Base-by-base conservation (phyloP, 2,329 filamentous ascomycete genomes). In the Beauveria bassiana region DNA sequence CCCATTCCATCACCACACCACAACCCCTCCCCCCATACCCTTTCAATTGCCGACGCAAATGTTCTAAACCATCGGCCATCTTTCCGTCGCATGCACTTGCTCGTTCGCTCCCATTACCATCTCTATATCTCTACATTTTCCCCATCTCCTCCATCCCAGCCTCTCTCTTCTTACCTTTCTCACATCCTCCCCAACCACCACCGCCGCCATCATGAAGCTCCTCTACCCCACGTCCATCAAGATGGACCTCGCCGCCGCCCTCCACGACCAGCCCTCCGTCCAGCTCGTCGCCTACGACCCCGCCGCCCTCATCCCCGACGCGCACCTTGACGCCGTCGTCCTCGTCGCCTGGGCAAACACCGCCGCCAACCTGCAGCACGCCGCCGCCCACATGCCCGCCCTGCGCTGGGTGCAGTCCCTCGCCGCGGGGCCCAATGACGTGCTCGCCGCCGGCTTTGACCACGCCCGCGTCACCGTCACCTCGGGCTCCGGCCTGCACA, bases 331-430 rank as follows among this genome's bases (percentile, higher is more conserved):
- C 69, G 85, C 85, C 69, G 79, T 83, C 26, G 74, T 84, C 67
- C 79, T 88, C 63, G 74, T 88, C 3, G 86, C 85, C 6, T 87
- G 85, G 85, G 72, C 76, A 70, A 88, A 88, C 77, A 77, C 75
- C 28, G 66, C 81, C 46, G 74, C 74, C 16, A 86, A 86, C 75
- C 82, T 88, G 63, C 72, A 77, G 24, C 81, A 86, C 68, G 85
- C 84, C 54, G 81, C 79, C 2, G 66, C 69, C 56, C 79, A 80
- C 62, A 75, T 87, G 70, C 80, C 77, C 61, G 81, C 83, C 46
- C 77, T 88, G 16, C 77, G 77, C 65, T 88, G 85, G 84, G 87
- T 88, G 71, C 85, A 88, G 68, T 86, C 83, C 0, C 82, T 87
- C 40, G 85, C 85, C 42, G 85, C 85, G 1, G 85, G 85, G 0